These are phyloP conservation scores for Myxozyma udenii DNA, from an alignment of 805 yeast species.

Conservation along the genomic window DNA sequence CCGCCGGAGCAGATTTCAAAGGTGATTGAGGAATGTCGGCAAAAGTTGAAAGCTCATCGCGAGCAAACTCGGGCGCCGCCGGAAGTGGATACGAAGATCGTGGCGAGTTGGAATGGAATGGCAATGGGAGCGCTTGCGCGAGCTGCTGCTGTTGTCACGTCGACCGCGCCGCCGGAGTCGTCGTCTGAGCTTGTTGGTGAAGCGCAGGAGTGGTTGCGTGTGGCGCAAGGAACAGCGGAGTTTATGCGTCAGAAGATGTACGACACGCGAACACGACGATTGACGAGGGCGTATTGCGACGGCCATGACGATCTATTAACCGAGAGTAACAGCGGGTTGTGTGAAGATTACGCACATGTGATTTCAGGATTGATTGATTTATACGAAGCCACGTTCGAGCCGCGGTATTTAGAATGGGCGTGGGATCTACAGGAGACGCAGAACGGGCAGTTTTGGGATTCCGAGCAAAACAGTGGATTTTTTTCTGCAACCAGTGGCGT, in stretches of 20 bases:
- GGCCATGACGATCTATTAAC: constrained; percentile 1
- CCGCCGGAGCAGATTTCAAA: constrained; percentile 27
- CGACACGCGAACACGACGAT: constrained; percentile 22
- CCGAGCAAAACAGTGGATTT: constrained; percentile 36
- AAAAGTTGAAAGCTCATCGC: constrained; percentile 33
- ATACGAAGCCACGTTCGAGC: constrained; percentile 37
- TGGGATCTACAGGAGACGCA: constrained; percentile 37
- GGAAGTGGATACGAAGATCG: constrained; percentile 38
- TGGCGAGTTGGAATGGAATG: constrained; percentile 41
- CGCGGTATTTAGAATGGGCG: constrained; percentile 36
- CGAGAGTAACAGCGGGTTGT: constrained; percentile 31
- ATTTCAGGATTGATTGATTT: constrained; percentile 40
- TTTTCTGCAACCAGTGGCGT: constrained; percentile 30
- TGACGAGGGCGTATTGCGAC: constrained; percentile 30
- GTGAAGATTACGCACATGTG: constrained; percentile 41
- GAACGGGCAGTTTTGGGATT: constrained; percentile 37
- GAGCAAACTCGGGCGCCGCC: constrained; percentile 32
- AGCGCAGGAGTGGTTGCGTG: constrained; percentile 26
- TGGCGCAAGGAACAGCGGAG: constrained; percentile 35
- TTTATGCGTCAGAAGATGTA: constrained; percentile 31
- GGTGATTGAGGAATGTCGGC: constrained; percentile 32
- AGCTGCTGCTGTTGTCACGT: constrained; percentile 32
- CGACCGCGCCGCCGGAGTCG: constrained; percentile 21
- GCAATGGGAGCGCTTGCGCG: constrained; percentile 41
- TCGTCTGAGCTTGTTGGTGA: background rate